Evolutionary conservation across 2,329 filamentous ascomycete genomes (phyloP), one percentile per base, ranked within the genome.

Genomic region (Penicillium sp.): DNA sequence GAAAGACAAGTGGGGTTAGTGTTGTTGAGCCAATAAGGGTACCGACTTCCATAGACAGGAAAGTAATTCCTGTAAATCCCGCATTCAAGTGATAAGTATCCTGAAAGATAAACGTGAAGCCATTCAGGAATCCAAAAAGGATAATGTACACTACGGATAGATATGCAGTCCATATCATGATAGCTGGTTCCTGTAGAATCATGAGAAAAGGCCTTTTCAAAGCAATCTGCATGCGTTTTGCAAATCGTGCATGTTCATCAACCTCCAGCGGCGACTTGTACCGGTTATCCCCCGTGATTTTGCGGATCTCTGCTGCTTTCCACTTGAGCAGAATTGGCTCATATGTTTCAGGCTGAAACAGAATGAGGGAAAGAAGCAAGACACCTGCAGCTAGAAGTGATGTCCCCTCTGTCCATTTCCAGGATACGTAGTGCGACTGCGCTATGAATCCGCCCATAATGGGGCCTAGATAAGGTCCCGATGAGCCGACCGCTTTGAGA

Each of bases 341-440:
- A 21, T 55, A 48, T 16, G 52, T 55, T 65, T 85, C 82, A 0
- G 76, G 78, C 1, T 83, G 68, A 16, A 77, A 63, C 28, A 80
- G 57, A 14, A 79, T 59, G 0, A 71, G 76, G 21, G 73, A 18
- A n/a, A 81, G 57, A 4, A 70, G 72, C 59, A 81, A 74, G 8
- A 74, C 63, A 5, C 65, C 67, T 5, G 72, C 71, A 62, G 80
- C 72, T 48, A 84, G 81, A 47, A 79, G 63, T 0, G 80, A 82
- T 21, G 83, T 73, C 72, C 81, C 86, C 6, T 75, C 75, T 0
- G 79, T 83, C 81, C 81, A 84, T 18, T 81, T 71, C 59, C 76
- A 61, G 11, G 71, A 77, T n/a, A 45, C 2, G 42, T 45, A 21
- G 4, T 45, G 8, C 11, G 42, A 11, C 30, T 78, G 69, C 0